Conservation (phyloP, 495 filamentous ascomycete species). For the Penicillium simplicissimum region DNA sequence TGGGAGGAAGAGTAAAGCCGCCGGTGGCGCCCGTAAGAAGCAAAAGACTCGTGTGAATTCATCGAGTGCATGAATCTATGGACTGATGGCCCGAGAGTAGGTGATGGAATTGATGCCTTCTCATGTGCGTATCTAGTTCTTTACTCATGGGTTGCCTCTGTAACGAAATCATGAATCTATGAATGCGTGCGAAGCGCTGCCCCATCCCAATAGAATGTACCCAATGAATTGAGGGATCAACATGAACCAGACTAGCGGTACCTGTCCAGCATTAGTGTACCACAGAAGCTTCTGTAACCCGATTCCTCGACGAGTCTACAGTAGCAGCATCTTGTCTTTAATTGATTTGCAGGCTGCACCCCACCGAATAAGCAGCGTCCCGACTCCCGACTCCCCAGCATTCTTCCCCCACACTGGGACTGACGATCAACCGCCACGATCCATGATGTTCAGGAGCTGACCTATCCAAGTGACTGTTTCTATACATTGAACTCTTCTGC, state of each 20-base stretch:
- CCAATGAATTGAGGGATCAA: neutral
- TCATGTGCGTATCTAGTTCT: neutral
- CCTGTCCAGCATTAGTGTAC: conserved; percentile 4
- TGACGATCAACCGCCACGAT: conserved; percentile 10
- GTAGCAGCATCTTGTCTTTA: neutral
- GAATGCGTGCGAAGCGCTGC: neutral
- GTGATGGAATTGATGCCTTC: neutral
- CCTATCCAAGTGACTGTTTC: neutral
- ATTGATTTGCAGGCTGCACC: neutral
- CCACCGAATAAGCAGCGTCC: conserved; percentile 25
- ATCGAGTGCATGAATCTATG: neutral
- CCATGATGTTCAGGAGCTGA: conserved; percentile 1
- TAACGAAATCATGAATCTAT: neutral
- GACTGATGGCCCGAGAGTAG: neutral
- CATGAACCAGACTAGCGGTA: neutral
- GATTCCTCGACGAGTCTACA: neutral
- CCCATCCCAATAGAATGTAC: neutral
- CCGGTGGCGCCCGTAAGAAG: conserved; percentile 16
- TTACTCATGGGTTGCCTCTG: neutral
- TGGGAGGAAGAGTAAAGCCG: conserved; percentile 3
- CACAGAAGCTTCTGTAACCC: neutral
- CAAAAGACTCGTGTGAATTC: conserved; percentile 13
- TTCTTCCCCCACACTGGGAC: conserved; percentile 22
- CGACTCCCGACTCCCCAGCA: too few relatives aligned
- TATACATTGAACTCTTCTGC: too few relatives aligned